Evolutionary conservation across 768 basidiomycete genomes (phyloP).

Genomic region (Mrakia frigida): DNA sequence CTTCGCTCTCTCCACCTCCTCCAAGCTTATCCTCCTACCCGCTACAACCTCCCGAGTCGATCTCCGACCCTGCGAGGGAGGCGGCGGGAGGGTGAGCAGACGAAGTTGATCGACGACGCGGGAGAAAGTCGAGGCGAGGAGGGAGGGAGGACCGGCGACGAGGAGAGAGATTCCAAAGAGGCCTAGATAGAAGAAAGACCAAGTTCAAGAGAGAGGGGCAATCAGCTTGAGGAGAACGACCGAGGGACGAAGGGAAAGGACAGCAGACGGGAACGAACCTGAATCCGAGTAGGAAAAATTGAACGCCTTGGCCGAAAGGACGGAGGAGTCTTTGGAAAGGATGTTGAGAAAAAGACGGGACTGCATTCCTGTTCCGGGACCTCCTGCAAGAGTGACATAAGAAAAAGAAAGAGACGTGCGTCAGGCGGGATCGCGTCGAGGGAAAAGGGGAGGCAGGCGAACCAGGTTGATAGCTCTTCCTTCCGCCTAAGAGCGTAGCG

Average conservation of each 20-base stretch:
- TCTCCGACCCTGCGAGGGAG: not conserved
- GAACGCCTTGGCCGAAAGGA: constrained; percentile 3
- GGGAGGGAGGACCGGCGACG: not conserved
- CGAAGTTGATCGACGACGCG: not conserved
- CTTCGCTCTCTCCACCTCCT: not conserved
- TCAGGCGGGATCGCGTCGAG: too few species aligned
- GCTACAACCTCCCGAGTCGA: not conserved
- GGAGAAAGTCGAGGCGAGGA: not conserved
- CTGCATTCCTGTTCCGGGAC: not conserved
- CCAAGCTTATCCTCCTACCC: not conserved
- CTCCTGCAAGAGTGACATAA: not conserved
- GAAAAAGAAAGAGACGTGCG: not conserved
- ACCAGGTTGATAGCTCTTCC: not conserved
- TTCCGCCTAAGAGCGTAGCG: not conserved
- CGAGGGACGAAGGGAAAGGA: not conserved
- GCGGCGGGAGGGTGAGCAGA: not conserved
- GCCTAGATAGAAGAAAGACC: not conserved
- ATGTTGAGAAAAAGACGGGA: constrained; percentile 2
- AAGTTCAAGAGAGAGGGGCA: not conserved
- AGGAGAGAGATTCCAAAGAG: not conserved
- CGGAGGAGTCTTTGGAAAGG: not conserved
- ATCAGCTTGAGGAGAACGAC: not conserved
- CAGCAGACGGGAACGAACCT: not conserved
- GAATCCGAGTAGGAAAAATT: constrained; percentile 7
- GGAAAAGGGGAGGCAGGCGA: too few species aligned